Evolutionary conservation across 306 rosid genomes (phyloP).

Genomic region (Hippophae tibetana): DNA sequence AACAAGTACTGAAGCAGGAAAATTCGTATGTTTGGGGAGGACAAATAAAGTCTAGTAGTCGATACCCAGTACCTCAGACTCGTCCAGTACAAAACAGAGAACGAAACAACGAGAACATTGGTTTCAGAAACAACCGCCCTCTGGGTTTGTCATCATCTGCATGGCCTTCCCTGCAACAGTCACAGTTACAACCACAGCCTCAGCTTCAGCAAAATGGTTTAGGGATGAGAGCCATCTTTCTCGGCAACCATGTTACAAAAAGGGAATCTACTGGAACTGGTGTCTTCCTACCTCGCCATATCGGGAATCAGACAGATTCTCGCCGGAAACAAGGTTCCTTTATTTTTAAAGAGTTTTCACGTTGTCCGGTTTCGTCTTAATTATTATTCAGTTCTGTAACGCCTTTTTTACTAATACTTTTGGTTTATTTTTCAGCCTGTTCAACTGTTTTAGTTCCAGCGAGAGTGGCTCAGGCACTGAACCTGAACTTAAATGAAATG

Average conservation of each 20-base stretch:
- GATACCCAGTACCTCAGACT: constrained; percentile 19
- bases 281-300: constrained; percentile 49
- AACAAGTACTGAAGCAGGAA: constrained; percentile 31
- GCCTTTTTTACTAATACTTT: too few relatives aligned
- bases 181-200: not conserved
- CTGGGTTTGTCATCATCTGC: constrained; percentile 32
- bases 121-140: constrained; percentile 15
- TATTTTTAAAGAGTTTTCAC: too few relatives aligned
- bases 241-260: constrained; percentile 14
- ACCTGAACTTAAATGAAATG: constrained; percentile 22
- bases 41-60: constrained; percentile 16
- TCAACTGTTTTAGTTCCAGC: constrained; percentile 41
- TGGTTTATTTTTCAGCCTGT: constrained; percentile 18
- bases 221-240: constrained; percentile 47
- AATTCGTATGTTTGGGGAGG: constrained; percentile 16
- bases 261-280: constrained; percentile 53
- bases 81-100: constrained; percentile 21
- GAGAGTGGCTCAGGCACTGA: constrained; percentile 39
- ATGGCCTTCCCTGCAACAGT: constrained; percentile 40
- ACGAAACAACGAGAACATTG: constrained; percentile 20
- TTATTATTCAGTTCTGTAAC: too few relatives aligned
- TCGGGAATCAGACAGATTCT: constrained; percentile 8
- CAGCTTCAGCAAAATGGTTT: constrained; percentile 28
- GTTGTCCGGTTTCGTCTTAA: too few relatives aligned
- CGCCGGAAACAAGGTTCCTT: constrained; percentile 33